Evolutionary conservation across 1,139 yeast species (phyloP).

Genomic region (Suhomyces chickasaworum): DNA sequence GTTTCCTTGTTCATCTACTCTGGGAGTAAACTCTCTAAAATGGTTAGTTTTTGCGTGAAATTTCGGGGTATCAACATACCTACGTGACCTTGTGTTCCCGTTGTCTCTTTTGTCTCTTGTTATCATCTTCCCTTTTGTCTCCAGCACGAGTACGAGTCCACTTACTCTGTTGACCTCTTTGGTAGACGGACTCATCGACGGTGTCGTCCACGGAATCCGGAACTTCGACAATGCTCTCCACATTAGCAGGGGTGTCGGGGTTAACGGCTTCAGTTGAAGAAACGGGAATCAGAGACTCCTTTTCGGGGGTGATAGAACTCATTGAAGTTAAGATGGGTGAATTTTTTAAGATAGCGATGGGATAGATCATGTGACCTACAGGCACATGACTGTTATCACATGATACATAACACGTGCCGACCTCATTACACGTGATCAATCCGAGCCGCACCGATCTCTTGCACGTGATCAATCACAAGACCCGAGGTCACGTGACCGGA

Average conservation of each 20-base stretch:
- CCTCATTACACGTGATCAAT: too few species aligned
- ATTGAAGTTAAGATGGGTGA: background rate
- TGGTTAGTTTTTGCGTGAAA: conserved; percentile 21
- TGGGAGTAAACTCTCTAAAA: conserved; percentile 40
- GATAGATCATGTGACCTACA: conserved; percentile 4
- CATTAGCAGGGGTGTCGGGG: background rate
- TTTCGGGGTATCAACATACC: conserved; percentile 34
- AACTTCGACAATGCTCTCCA: background rate
- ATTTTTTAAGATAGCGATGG: conserved; percentile 1
- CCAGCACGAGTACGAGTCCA: conserved; percentile 37
- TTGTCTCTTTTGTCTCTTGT: conserved; percentile 35
- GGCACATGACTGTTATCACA: too few species aligned
- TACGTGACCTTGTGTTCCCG: conserved; percentile 51
- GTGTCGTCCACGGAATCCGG: conserved; percentile 12
- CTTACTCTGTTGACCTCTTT: conserved; percentile 47
- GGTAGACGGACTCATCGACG: conserved; percentile 32
- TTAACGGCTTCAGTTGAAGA: background rate
- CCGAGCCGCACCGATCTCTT: too few species aligned
- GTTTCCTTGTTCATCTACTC: conserved; percentile 62
- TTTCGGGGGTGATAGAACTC: conserved; percentile 2
- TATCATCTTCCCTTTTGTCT: conserved; percentile 36
- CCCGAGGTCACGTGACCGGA: background rate
- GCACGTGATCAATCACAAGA: too few species aligned
- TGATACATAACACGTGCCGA: too few species aligned
- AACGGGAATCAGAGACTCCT: conserved; percentile 5